Evolutionary conservation across 495 filamentous ascomycete species (phyloP), one percentile per base, ranked within the genome.

Genomic region (Neurospora sp.): DNA sequence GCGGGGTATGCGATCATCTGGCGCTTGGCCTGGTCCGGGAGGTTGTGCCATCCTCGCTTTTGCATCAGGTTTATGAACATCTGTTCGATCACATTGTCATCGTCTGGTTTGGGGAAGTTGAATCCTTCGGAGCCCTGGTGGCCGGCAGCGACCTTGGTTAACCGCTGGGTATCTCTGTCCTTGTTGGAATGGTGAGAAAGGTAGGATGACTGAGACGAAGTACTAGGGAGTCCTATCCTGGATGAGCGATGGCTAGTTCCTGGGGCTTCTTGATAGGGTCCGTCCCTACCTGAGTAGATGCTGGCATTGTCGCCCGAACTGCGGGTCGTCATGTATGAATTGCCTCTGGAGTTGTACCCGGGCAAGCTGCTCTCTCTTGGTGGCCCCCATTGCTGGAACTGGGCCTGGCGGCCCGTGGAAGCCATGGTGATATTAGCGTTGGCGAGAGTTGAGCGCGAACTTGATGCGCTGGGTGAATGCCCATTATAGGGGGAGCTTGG

Each of bases 1-100:
- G 95, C 86, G 14, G 94, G 93, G 77, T 99, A 98, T 18, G 94
- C 92, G 81, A 94, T 86, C 94, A 99, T 98, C 82, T 98, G 96
- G 73, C 95, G 86, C 75, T 91, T 89, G 37, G 95, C 96, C 81
- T 97, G 93, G 76, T 98, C 96, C n/a, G 96, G 96, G 70, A 98
- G 86, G 78, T 94, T 94, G 81, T 96, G 94, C 91, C 93, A 98
- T 71, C 94, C 96, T 78, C 96, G 90, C 81, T 99, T 98, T 76
- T 96, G 90, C 96, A 99, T 99, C 76, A 99, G 83, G 40, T 92
- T 91, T 74, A 94, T 84, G 76, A 98, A 99, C 81, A 97, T 91
- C 77, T 92, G 88, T 80, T 99, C 96, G n/a, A 97, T 91, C 8
- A 95, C 81, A 69, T 89, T 87, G 77, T 97, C 95, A 80, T 97